A percentile compares a stretch with the other conserved stretches of the same genome.
These are phyloP conservation scores for Emericellopsis terricola DNA, from an alignment of 495 filamentous ascomycete genomes.

Conservation along the genomic window DNA sequence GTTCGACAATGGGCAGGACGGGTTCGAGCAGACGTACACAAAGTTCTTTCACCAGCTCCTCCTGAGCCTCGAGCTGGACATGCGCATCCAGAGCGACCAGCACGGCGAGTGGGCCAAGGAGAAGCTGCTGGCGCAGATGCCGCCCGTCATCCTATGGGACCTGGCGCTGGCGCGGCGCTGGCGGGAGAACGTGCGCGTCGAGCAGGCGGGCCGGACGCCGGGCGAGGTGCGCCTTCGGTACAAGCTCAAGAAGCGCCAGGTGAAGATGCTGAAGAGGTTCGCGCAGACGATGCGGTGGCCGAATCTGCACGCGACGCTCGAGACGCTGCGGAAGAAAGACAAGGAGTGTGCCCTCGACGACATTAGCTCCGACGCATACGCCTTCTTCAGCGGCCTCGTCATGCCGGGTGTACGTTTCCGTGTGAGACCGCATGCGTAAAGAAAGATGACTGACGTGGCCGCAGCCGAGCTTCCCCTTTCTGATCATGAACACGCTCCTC, in stretches of 20 bases:
- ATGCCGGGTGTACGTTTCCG: slow-evolving; percentile 42
- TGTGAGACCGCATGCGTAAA: no score
- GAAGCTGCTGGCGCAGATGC: slow-evolving; percentile 36
- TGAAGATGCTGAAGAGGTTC: slow-evolving; percentile 44
- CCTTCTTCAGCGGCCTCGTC: slow-evolving; percentile 53
- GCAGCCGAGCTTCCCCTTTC: slow-evolving; percentile 41
- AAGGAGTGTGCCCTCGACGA: slow-evolving; percentile 34
- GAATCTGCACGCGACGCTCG: slow-evolving; percentile 42
- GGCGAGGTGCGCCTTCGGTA: slow-evolving; percentile 33
- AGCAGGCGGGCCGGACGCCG: slow-evolving; percentile 21
- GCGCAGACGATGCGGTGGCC: slow-evolving; percentile 57
- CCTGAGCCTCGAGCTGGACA: slow-evolving; percentile 46
- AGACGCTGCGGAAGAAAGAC: slow-evolving; percentile 37
- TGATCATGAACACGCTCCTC: slow-evolving; percentile 55
- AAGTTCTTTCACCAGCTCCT: slow-evolving; percentile 60
- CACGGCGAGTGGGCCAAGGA: slow-evolving; percentile 35
- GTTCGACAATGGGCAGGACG: slow-evolving; percentile 17
- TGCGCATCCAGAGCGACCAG: slow-evolving; percentile 36
- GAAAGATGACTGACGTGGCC: no score
- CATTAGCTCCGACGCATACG: slow-evolving; percentile 46
- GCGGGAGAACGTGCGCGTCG: slow-evolving; percentile 46
- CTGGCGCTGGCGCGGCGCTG: slow-evolving; percentile 48
- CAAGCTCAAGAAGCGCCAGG: slow-evolving; percentile 40
- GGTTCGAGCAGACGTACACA: slow-evolving; percentile 17
- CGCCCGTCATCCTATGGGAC: slow-evolving; percentile 50